Evolutionary conservation across 1,284 basidiomycete genomes (phyloP).

Genomic region (Cryptococcus neoformans): DNA sequence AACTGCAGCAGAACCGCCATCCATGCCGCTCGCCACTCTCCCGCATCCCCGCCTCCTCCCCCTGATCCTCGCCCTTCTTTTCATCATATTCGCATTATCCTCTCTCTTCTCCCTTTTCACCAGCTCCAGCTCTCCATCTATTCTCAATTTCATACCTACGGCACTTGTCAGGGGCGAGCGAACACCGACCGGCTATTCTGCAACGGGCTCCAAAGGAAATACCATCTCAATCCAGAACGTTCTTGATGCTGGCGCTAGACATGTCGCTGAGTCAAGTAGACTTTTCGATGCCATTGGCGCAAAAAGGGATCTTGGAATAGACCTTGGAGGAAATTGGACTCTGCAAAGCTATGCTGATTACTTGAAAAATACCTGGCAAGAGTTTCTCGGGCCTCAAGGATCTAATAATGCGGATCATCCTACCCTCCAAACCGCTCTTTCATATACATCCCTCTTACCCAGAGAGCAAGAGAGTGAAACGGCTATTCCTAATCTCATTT

Average conservation of each 20-base stretch:
- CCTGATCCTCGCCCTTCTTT: neutral
- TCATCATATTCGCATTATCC: neutral
- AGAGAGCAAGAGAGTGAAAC: neutral
- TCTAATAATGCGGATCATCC: neutral
- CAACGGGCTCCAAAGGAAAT: no score
- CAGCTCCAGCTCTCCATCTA: no score
- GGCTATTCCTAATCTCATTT: conserved; percentile 16
- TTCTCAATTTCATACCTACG: no score
- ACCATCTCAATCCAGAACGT: neutral
- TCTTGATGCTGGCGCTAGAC: neutral
- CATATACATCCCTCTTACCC: conserved; percentile 4
- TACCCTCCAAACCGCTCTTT: neutral
- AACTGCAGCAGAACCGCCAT: neutral
- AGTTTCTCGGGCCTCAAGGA: conserved; percentile 1
- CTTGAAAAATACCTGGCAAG: conserved; percentile 3
- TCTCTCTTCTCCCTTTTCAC: neutral
- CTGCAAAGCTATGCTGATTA: conserved; percentile 5
- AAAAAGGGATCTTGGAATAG: conserved; percentile 7
- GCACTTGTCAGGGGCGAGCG: no score
- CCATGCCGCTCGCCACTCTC: neutral
- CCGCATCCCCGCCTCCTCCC: neutral
- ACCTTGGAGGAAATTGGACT: conserved; percentile 1
- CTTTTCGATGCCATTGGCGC: neutral
- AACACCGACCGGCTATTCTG: no score
- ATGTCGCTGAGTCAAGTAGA: neutral